Base-by-base conservation (phyloP, 805 yeast genomes). In the Ogataea ramenticola region DNA sequence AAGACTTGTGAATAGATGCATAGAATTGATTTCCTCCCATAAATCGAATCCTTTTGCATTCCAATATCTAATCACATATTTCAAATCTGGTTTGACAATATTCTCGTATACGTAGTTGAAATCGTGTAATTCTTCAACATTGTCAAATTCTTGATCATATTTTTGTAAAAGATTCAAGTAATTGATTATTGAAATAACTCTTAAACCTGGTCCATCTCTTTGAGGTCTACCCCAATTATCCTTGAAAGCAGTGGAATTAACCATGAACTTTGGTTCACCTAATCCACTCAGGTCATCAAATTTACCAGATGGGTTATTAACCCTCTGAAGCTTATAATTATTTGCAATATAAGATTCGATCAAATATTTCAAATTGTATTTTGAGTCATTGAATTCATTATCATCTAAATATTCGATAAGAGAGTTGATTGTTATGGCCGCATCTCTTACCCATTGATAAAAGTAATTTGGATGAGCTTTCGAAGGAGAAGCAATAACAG, bases 141-240 rank as follows among this genome's bases (percentile, higher is more conserved):
- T 56, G 11, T 39, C 46, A 20, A 70, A 43, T 0, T 43, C 27
- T 34, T 50, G 41, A 19, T 62, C 56, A 44, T 60, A 60, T 22
- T 61, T 55, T 6, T 61, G 51, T 46, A 80, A 60, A 3, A 72
- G 52, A 20, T 66, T 62, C 46, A 86, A 52, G 57, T 77, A 86
- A 48, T 74, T 74, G 33, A 76, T 61, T 20, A 82, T 70, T 1
- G 96, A 74, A 44, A 82, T 72, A 11, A 80, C 72, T 53, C 97
- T 72, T 45, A 91, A 69, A 1, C 95, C 90, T 1, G 98, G 96
- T 0, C 98, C 98, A 61, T 91, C 98, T 47, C 88, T 75, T 64
- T 91, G 98, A 1, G 98, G 98, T 52, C 98, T 71, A 2, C 98
- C 98, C 98, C 98, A 91, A 31, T 67, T 60, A 2, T 67, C 80